Conservation (phyloP, 2,329 filamentous ascomycete genomes). For the Arthrobotrys sphaeroides region DNA sequence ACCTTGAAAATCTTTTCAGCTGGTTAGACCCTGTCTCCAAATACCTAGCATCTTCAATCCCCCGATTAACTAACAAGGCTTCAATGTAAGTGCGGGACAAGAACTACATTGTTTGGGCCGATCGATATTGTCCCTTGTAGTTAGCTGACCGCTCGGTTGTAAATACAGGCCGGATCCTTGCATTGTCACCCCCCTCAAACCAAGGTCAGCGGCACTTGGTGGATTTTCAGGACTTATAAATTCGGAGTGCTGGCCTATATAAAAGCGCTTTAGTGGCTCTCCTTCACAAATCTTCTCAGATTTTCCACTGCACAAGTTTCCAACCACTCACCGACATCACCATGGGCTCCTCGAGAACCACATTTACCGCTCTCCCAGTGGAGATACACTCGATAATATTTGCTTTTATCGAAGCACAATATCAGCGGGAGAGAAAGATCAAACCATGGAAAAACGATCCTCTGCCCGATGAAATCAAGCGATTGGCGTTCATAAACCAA, state of each 20-base stretch:
- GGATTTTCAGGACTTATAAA: neutral
- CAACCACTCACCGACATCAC: constrained; percentile 1
- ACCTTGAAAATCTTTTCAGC: no score
- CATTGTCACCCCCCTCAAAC: neutral
- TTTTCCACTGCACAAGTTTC: neutral
- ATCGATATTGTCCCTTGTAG: neutral
- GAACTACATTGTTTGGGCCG: neutral
- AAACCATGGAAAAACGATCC: constrained; percentile 29
- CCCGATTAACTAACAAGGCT: no score
- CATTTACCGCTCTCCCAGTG: constrained; percentile 28
- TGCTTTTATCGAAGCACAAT: constrained; percentile 34
- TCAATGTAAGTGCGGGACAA: no score
- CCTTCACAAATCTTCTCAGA: constrained; percentile 2
- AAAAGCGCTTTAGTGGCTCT: neutral
- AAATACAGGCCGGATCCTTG: neutral
- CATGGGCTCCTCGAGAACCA: constrained; percentile 27
- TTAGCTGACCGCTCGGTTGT: neutral
- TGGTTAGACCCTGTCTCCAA: no score
- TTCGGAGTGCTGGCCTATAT: neutral
- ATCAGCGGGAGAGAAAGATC: constrained; percentile 12
- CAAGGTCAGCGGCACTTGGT: neutral
- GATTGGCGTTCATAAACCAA: constrained; percentile 40
- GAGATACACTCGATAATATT: constrained; percentile 38
- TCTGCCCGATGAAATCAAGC: constrained; percentile 24
- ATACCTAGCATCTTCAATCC: no score